Conservation (phyloP, 2,329 filamentous ascomycete species). For the Aspergillus intermedius region DNA sequence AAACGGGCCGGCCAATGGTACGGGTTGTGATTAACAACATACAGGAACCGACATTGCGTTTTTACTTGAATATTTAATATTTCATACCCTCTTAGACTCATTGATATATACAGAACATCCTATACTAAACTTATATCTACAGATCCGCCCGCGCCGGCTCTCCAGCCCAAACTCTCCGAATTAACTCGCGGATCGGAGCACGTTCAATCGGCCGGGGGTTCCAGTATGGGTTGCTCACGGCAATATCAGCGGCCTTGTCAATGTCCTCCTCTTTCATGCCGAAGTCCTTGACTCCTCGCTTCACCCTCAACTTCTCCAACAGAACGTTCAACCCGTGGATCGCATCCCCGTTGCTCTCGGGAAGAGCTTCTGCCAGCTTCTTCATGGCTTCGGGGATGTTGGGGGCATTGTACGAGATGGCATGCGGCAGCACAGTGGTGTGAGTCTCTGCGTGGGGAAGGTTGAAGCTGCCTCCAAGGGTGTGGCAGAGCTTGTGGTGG, state of each 20-base stretch:
- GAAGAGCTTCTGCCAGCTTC: slow-evolving; percentile 48
- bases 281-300: slow-evolving; percentile 47
- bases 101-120: background rate
- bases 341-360: slow-evolving; percentile 53
- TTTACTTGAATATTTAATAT: background rate
- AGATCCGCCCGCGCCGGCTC: slow-evolving; percentile 51
- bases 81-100: background rate
- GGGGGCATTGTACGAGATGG: slow-evolving; percentile 57
- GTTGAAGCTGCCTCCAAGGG: slow-evolving; percentile 56
- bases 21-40: background rate
- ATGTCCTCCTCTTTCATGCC: slow-evolving; percentile 57
- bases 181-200: slow-evolving; percentile 48
- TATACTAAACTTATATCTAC: slow-evolving; percentile 23
- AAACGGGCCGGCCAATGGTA: slow-evolving; percentile 10
- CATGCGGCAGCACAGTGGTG: slow-evolving; percentile 57
- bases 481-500: slow-evolving; percentile 63
- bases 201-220: slow-evolving; percentile 53
- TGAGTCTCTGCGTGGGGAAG: slow-evolving; percentile 62
- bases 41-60: background rate
- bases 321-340: slow-evolving; percentile 53
- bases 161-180: slow-evolving; percentile 56
- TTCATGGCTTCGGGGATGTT: slow-evolving; percentile 48
- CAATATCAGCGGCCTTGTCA: slow-evolving; percentile 55
- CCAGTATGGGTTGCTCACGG: slow-evolving; percentile 53
- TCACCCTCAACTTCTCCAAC: slow-evolving; percentile 48